These are phyloP conservation scores for Taphrina populina DNA, from an alignment of 1,139 yeast species.

Conservation along the genomic window DNA sequence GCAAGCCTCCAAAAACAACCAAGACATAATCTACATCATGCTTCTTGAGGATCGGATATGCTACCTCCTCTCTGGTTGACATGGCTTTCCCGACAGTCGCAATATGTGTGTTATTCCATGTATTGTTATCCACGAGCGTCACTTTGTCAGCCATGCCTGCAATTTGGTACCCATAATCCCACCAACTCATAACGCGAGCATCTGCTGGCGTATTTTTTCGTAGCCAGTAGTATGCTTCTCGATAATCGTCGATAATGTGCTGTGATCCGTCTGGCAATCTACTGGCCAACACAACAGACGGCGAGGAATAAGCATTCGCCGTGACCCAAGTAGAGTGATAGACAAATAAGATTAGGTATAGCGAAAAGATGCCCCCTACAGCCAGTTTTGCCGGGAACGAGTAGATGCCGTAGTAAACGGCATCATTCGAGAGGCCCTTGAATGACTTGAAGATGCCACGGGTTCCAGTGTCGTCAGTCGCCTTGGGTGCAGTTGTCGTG, in stretches of 20 bases:
- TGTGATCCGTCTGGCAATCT: slow-evolving; percentile 80
- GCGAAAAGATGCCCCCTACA: slow-evolving; percentile 68
- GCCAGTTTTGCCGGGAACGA: slow-evolving; percentile 57
- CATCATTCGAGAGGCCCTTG: slow-evolving; percentile 23
- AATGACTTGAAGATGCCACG: slow-evolving; percentile 37
- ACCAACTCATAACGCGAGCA: slow-evolving; percentile 96
- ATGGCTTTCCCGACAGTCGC: slow-evolving; percentile 99
- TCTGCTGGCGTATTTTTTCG: slow-evolving; percentile 97
- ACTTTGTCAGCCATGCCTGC: slow-evolving; percentile 99
- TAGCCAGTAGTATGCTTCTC: slow-evolving; percentile 99
- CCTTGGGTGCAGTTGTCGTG: slow-evolving; percentile 3
- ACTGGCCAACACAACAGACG: slow-evolving; percentile 93
- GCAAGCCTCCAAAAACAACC: slow-evolving; percentile 87
- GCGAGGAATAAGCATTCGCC: slow-evolving; percentile 91
- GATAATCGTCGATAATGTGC: slow-evolving; percentile 86
- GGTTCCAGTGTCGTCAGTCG: slow-evolving; percentile 33
- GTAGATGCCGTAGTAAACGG: slow-evolving; percentile 40
- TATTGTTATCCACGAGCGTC: slow-evolving; percentile 95
- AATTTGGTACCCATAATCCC: slow-evolving; percentile 99
- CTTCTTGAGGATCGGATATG: slow-evolving; percentile 81
- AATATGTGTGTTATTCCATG: slow-evolving; percentile 99
- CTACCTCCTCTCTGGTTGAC: slow-evolving; percentile 83
- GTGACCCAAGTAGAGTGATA: slow-evolving; percentile 98
- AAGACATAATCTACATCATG: slow-evolving; percentile 95
- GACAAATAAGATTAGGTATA: slow-evolving; percentile 79